Percentiles rank a stretch among this genome's conserved stretches.
Evolutionary conservation across 441 rosid genomes (phyloP).

Genomic region (Gossypium aridum): DNA sequence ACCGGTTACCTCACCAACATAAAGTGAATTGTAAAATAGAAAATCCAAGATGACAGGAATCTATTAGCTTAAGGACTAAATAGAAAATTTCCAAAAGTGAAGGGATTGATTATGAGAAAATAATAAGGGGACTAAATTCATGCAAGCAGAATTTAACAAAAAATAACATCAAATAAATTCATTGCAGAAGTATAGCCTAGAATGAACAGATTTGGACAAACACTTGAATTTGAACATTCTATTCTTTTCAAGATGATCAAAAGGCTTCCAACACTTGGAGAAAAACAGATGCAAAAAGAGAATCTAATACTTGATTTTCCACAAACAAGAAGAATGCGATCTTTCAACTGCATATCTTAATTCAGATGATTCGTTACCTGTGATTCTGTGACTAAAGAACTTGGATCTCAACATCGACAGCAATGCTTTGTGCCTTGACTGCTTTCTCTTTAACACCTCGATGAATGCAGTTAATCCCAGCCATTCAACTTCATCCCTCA

Average conservation of each 20-base stretch:
- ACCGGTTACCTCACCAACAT: neutral
- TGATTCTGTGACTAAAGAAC: constrained; percentile 27
- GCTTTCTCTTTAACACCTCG: constrained; percentile 54
- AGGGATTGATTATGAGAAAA: neutral
- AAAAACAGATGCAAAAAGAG: neutral
- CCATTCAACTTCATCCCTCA: constrained; percentile 67
- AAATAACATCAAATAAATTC: neutral
- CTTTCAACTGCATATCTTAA: constrained; percentile 48
- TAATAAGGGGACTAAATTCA: neutral
- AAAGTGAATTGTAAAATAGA: neutral
- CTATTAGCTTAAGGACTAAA: neutral
- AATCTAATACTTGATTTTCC: constrained; percentile 62
- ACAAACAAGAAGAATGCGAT: constrained; percentile 57
- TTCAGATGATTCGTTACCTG: constrained; percentile 24
- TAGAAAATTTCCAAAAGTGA: neutral
- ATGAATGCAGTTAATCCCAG: constrained; percentile 69
- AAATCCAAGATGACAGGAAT: neutral
- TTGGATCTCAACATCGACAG: constrained; percentile 34
- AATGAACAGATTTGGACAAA: neutral
- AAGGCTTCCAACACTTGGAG: neutral
- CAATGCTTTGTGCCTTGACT: constrained; percentile 48
- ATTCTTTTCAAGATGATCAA: neutral
- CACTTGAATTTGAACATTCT: neutral
- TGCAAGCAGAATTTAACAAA: neutral
- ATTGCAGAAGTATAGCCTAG: neutral